Conservation (phyloP, 2,329 filamentous ascomycete genomes). For the Phaeophleospora eucalypticola region DNA sequence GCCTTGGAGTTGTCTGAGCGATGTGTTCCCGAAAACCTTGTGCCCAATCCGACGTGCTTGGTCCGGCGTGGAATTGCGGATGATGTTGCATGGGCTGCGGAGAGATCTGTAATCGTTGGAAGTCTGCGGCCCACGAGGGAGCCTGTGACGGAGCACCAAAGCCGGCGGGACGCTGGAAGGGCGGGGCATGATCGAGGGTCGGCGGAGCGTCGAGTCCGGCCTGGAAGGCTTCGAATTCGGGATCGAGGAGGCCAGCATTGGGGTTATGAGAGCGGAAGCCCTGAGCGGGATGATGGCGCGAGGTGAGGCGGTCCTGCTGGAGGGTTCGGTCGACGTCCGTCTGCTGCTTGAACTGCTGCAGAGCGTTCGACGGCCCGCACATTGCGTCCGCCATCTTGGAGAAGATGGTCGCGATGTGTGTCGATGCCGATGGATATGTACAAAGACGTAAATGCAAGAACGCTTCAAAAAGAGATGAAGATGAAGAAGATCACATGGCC, state of each 20-base stretch:
- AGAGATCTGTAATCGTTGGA: slow-evolving; percentile 45
- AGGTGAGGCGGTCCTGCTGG: slow-evolving; percentile 66
- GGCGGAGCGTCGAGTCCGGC: slow-evolving; percentile 41
- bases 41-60: slow-evolving; percentile 48
- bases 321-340: slow-evolving; percentile 63
- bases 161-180: slow-evolving; percentile 32
- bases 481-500: slow-evolving; percentile 5
- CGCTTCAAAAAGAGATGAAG: neutral
- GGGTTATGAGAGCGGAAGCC: slow-evolving; percentile 59
- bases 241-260: slow-evolving; percentile 55
- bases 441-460: neutral
- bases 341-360: slow-evolving; percentile 70
- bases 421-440: too few species aligned
- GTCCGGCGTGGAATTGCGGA: slow-evolving; percentile 40
- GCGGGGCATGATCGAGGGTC: slow-evolving; percentile 36
- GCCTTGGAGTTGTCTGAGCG: slow-evolving; percentile 33
- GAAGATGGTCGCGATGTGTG: neutral
- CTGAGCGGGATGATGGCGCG: slow-evolving; percentile 47
- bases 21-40: slow-evolving; percentile 54
- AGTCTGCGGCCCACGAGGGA: slow-evolving; percentile 48
- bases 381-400: slow-evolving; percentile 60
- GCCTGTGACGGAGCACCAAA: slow-evolving; percentile 26
- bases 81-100: slow-evolving; percentile 44
- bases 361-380: slow-evolving; percentile 71
- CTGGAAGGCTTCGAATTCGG: slow-evolving; percentile 68